Evolutionary conservation across 2,329 filamentous ascomycete genomes (phyloP).

Genomic region (Talaromyces atroroseus): DNA sequence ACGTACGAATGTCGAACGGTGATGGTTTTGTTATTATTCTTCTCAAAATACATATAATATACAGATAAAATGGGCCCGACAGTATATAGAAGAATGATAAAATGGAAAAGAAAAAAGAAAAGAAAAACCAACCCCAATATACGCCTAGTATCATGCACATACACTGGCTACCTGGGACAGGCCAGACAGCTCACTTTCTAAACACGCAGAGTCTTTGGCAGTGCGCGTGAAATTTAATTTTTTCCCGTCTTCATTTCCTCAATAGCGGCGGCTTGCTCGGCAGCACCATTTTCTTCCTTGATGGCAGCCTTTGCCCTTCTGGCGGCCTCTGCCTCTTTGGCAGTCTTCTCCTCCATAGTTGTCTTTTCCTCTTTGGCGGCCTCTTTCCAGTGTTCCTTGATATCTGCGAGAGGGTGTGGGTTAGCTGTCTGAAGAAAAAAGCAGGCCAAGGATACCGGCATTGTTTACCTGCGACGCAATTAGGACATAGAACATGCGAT

Average conservation of each 20-base stretch:
- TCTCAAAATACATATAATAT: neutral
- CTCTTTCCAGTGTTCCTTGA: constrained; percentile 42
- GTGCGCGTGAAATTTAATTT: neutral
- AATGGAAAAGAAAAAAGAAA: constrained; percentile 4
- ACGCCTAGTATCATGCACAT: constrained; percentile 9
- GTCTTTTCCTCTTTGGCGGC: constrained; percentile 4
- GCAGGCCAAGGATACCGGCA: neutral
- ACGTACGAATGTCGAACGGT: neutral
- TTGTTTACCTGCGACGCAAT: constrained; percentile 72
- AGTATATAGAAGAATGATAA: neutral
- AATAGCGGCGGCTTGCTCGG: neutral
- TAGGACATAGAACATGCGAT: constrained; percentile 80
- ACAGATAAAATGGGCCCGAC: neutral
- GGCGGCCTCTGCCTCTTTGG: neutral
- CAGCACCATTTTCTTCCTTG: no score
- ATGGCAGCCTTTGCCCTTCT: no score
- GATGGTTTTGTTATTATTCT: neutral
- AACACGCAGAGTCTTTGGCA: neutral
- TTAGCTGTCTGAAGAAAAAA: neutral
- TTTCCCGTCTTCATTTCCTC: constrained; percentile 1
- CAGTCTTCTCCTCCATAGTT: constrained; percentile 21
- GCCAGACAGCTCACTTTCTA: neutral
- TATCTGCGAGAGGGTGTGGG: constrained; percentile 27
- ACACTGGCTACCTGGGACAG: neutral
- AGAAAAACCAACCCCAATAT: constrained; percentile 1